Evolutionary conservation across 495 filamentous ascomycete genomes (phyloP).

Genomic region (Penicillium paxilli): DNA sequence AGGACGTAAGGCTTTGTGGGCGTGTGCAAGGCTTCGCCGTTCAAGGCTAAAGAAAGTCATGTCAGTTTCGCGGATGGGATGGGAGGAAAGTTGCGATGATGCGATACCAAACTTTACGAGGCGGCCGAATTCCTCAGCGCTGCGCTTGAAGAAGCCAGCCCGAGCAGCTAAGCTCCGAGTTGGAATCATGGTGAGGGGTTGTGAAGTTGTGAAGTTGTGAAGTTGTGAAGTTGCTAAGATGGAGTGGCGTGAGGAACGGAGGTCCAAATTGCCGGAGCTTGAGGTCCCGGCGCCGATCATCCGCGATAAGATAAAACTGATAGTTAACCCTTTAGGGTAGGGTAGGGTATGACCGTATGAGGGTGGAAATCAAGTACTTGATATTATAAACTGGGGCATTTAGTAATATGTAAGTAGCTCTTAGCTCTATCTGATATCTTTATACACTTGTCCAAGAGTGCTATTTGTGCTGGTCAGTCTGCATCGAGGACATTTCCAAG

Average conservation of each 20-base stretch:
- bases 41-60: conserved; percentile 41
- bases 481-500: too few relatives aligned
- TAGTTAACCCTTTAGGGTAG: too few relatives aligned
- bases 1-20: conserved; percentile 51
- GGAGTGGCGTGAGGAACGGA: not conserved
- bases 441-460: too few relatives aligned
- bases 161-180: conserved; percentile 48
- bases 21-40: conserved; percentile 46
- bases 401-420: too few relatives aligned
- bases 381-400: too few relatives aligned
- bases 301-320: conserved; percentile 19
- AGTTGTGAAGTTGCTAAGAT: not conserved
- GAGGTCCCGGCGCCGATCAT: conserved; percentile 15
- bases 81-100: not conserved
- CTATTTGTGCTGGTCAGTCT: too few relatives aligned
- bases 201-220: not conserved
- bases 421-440: too few relatives aligned
- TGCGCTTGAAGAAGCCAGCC: conserved; percentile 61
- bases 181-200: conserved; percentile 43
- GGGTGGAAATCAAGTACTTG: too few relatives aligned
- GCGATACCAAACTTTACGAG: conserved; percentile 52
- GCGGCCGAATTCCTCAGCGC: conserved; percentile 65
- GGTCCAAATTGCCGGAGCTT: not conserved
- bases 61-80: not conserved
- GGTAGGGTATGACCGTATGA: too few relatives aligned